A percentile compares a stretch with the other conserved stretches of the same genome.
Conservation (phyloP, 768 basidiomycete species). For the Pleurotus djamor region DNA sequence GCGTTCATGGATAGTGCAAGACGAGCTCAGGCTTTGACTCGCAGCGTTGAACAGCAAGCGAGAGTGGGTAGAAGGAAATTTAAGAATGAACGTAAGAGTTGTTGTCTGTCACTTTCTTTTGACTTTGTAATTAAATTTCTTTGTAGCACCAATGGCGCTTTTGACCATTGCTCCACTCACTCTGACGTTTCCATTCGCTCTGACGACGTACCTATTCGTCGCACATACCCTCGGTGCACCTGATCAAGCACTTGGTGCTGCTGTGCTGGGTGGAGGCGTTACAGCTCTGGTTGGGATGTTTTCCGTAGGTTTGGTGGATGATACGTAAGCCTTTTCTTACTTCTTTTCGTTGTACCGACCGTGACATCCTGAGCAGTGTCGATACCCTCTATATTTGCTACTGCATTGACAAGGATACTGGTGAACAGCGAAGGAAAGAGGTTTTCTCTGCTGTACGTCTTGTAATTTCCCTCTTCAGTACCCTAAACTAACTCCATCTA, state of each 20-base stretch:
- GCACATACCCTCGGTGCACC: conserved; percentile 75
- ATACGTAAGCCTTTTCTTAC: conserved; percentile 37
- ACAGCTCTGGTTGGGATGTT: conserved; percentile 83
- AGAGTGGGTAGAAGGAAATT: conserved; percentile 44
- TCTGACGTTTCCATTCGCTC: conserved; percentile 77
- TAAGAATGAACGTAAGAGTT: conserved; percentile 55
- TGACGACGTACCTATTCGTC: conserved; percentile 86
- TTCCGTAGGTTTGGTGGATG: conserved; percentile 78
- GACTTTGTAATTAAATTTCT: conserved; percentile 6
- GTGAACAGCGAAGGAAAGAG: conserved; percentile 36
- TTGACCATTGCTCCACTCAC: conserved; percentile 78
- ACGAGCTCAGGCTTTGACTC: conserved; percentile 44
- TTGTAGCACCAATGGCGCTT: conserved; percentile 61
- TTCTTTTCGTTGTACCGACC: not conserved
- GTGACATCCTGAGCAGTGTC: conserved; percentile 24
- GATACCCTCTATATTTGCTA: conserved; percentile 48
- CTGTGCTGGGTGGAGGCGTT: conserved; percentile 73
- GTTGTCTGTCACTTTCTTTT: not conserved
- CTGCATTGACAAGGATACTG: conserved; percentile 45
- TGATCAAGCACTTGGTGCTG: conserved; percentile 69
- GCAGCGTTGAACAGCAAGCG: conserved; percentile 24
- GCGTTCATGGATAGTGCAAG: conserved; percentile 58
- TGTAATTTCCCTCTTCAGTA: not conserved
- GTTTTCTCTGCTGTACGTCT: conserved; percentile 36
- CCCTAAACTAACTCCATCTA: conserved; percentile 6